Conservation (phyloP, 2,329 filamentous ascomycete species). For the Claviceps quebecensis region DNA sequence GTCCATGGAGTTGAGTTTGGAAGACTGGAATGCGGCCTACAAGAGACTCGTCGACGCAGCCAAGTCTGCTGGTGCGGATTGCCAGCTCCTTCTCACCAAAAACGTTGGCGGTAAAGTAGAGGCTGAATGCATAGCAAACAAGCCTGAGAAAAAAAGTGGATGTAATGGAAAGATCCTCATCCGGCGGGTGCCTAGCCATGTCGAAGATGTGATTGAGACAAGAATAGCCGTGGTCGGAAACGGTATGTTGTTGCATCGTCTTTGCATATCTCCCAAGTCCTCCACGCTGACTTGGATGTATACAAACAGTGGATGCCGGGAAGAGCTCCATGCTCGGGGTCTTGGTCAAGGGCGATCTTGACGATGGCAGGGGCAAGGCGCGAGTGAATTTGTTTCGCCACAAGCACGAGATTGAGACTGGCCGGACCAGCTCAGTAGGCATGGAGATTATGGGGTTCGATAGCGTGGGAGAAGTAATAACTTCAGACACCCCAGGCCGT, state of each 20-base stretch:
- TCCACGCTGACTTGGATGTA: not conserved
- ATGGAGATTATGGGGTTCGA: conserved; percentile 99
- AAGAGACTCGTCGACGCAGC: conserved; percentile 52
- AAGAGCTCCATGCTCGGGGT: conserved; percentile 96
- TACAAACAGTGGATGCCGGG: conserved; percentile 63
- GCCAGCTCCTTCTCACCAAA: conserved; percentile 72
- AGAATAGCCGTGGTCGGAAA: conserved; percentile 95
- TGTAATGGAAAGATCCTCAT: conserved; percentile 80
- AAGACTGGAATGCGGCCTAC: conserved; percentile 64
- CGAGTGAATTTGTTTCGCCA: conserved; percentile 93
- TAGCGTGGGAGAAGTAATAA: conserved; percentile 67
- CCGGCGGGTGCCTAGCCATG: conserved; percentile 54
- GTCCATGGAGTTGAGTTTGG: conserved; percentile 59
- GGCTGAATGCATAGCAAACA: conserved; percentile 39
- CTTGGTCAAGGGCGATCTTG: conserved; percentile 84
- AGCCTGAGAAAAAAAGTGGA: conserved; percentile 53
- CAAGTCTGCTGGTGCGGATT: conserved; percentile 54
- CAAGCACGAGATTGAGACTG: conserved; percentile 95
- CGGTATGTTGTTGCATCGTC: conserved; percentile 30
- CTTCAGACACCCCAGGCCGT: conserved; percentile 68
- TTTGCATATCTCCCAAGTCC: no score
- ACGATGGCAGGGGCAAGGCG: conserved; percentile 86
- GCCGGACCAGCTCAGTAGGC: conserved; percentile 86
- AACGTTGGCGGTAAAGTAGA: conserved; percentile 73
- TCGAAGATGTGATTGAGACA: conserved; percentile 88